Conservation (phyloP, 192 early-diverging fungal genomes). For the Paraglomus brasilianum region DNA sequence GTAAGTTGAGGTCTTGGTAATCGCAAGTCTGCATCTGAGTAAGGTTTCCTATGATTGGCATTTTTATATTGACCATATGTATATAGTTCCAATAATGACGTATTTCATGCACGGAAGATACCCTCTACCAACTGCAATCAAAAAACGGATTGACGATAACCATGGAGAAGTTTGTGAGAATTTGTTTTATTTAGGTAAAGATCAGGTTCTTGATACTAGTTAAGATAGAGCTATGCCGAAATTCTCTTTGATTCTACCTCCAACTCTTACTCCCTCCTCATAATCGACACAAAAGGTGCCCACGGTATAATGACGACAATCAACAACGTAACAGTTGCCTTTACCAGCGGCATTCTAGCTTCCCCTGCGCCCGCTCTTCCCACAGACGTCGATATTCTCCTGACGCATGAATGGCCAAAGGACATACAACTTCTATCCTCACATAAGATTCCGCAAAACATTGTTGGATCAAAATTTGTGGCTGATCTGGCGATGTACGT, state of each 20-base stretch:
- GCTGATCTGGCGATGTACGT: slow-evolving; percentile 47
- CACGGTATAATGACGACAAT: slow-evolving; percentile 56
- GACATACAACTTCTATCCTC: not conserved
- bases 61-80: not conserved
- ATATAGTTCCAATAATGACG: slow-evolving; percentile 65
- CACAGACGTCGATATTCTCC: slow-evolving; percentile 70
- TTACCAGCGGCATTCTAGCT: slow-evolving; percentile 49
- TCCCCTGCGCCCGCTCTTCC: slow-evolving; percentile 29
- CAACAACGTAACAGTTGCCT: slow-evolving; percentile 64
- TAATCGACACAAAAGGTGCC: not conserved
- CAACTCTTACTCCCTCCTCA: not conserved
- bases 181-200: slow-evolving; percentile 65
- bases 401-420: slow-evolving; percentile 82
- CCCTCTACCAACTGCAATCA: slow-evolving; percentile 56
- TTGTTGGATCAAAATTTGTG: slow-evolving; percentile 36
- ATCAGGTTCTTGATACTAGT: not conserved
- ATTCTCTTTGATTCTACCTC: not conserved
- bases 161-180: slow-evolving; percentile 78
- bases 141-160: slow-evolving; percentile 49
- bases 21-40: not conserved
- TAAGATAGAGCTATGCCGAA: not conserved
- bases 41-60: not conserved
- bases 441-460: slow-evolving; percentile 3
- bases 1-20: not conserved
- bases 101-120: slow-evolving; percentile 72